Evolutionary conservation across 1,284 basidiomycete species (phyloP), one percentile per base, ranked within the genome.

Genomic region (Paramarasmius palmivorus): DNA sequence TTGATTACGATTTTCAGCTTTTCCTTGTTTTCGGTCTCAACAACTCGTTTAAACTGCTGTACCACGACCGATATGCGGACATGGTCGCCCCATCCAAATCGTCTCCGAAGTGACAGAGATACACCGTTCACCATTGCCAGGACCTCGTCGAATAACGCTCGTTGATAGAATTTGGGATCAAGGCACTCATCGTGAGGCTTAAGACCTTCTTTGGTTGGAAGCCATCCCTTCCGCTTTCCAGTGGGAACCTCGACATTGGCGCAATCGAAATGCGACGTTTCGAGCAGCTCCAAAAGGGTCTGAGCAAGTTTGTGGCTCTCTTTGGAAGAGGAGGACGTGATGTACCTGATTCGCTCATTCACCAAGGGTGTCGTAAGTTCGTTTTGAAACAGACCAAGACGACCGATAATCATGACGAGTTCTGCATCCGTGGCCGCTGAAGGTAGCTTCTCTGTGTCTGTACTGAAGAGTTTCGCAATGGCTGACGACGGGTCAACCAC

Each of bases 41-140:
- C 34, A 14, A 69, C 59, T 2, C 42, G 55, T 6, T 57, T 54
- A n/a, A 75, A 60, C 50, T 75, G 73, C 29, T 64, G 20, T 6
- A 57, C 56, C 7, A 74, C 32, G 4, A 70, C 53, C 0, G 50
- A 29, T 12, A 65, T 52, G 1, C 67, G 44, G 35, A 74, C 36
- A 0, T 66, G 66, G 39, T 66, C 49, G 49, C 71, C 62, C 74
- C 74, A 76, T 3, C 65, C 62, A 32, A 75, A 56, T 2, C 59
- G 59, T 3, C 40, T 44, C 15, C 57, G 61, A 44, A 76, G 58
- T 0, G 65, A 65, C 7, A 52, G 40, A 7, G 68, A 49, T 10
- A 65, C 55, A 22, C 47, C 44, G 3, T 56, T 32, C 17, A 75
- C 56, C 1, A 63, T 53, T 2, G 62, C 58, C 35, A 72, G 53